phyloP scores from a whole-genome alignment of 306 rosid genomes.

The Cucumis sativus region Cucumber_9930_V3 NC_026658.2:8438001-8438500 shows the following conservation, averaged over 20 bases:
- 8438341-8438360: slow-evolving; percentile 64
- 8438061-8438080: slow-evolving; percentile 60
- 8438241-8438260: slow-evolving; percentile 43
- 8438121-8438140: slow-evolving; percentile 41
- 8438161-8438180: slow-evolving; percentile 48
- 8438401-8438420: slow-evolving; percentile 15
- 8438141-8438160: slow-evolving; percentile 39
- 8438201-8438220: slow-evolving; percentile 73
- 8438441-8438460: slow-evolving; percentile 71
- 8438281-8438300: slow-evolving; percentile 54
- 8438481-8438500: slow-evolving; percentile 62
- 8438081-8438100: slow-evolving; percentile 64
- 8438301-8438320: slow-evolving; percentile 69
- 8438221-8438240: slow-evolving; percentile 65
- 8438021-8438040: slow-evolving; percentile 45
- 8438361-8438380: slow-evolving; percentile 63
- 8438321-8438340: slow-evolving; percentile 55
- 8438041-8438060: slow-evolving; percentile 41
- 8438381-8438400: slow-evolving; percentile 7
- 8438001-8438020: background rate
- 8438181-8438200: slow-evolving; percentile 68
- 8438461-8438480: slow-evolving; percentile 78
- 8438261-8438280: slow-evolving; percentile 37
- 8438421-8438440: slow-evolving; percentile 43
- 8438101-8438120: slow-evolving; percentile 43